Conservation (phyloP, 768 basidiomycete genomes). For the Xerocomellus intermedius region DNA sequence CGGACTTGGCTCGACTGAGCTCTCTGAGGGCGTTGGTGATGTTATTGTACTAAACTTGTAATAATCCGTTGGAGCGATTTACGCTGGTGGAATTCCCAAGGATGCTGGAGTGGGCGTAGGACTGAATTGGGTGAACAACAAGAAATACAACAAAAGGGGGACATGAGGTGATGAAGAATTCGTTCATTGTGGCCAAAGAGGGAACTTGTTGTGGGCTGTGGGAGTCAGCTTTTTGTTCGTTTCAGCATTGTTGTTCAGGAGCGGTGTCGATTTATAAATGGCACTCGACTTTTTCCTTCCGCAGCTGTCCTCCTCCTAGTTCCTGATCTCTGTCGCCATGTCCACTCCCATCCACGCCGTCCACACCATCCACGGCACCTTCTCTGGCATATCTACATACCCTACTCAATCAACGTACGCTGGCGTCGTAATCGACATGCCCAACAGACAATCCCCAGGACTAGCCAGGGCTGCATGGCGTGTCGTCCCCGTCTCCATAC, state of each 20-base stretch:
- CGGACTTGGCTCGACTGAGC: conserved; percentile 3
- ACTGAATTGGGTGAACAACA: conserved; percentile 10
- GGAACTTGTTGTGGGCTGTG: conserved; percentile 13
- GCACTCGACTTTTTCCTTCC: background rate
- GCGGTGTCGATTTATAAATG: conserved; percentile 21
- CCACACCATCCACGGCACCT: conserved; percentile 33
- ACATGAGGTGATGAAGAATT: conserved; percentile 6
- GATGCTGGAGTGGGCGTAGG: background rate
- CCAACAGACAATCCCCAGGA: conserved; percentile 23
- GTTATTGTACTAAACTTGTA: conserved; percentile 14
- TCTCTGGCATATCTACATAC: conserved; percentile 28
- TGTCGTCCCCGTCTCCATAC: conserved; percentile 15
- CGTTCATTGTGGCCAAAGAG: conserved; percentile 21
- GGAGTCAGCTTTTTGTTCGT: background rate
- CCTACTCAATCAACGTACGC: conserved; percentile 23
- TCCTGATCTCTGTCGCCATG: conserved; percentile 22
- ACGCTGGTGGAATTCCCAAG: too few species aligned
- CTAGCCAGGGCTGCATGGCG: conserved; percentile 29
- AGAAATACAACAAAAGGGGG: conserved; percentile 11
- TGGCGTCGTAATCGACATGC: conserved; percentile 25
- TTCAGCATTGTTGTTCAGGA: conserved; percentile 20
- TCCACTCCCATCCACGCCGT: conserved; percentile 27
- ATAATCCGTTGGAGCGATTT: conserved; percentile 11
- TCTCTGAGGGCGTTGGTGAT: conserved; percentile 1
- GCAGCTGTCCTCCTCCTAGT: conserved; percentile 12